Base-by-base conservation (phyloP, 352 stramenopile species). In the Thalassiosira mediterranea region DNA sequence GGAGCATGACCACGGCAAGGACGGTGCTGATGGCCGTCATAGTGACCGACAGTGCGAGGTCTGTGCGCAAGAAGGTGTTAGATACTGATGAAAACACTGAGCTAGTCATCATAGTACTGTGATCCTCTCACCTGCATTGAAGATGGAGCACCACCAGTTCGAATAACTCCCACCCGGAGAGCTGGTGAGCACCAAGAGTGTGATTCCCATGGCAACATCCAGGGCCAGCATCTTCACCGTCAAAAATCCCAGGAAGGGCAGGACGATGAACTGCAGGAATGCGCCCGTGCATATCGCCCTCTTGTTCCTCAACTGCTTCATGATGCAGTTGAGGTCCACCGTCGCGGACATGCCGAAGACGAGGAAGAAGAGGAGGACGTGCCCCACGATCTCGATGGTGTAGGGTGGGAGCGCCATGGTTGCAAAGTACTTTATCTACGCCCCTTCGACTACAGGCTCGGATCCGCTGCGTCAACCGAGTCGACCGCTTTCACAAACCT, bases 21-120 rank as follows among this genome's bases (percentile, higher is more conserved):
- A 93, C 38, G 10, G 89, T 93, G 1, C 79, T 91, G 32, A 93
- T 87, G 11, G 87, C 83, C 0, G 89, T 94, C 87, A 94, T 94
- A 32, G 87, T 87, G 0, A 94, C 89, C 29, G 58, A 84, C 1
- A 94, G 72, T 28, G 87, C 86, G 23, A 94, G 70, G n/a, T 81
- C 72, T 10, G 13, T 42, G 34, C 34, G 13, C 7, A 42, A 13
- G 54, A 77, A 72, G 89, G n/a, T 19, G 26, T 53, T 53, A 17
- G 46, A 53, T 19, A 53, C 26, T 17, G 8, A 53, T 90, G 62
- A 90, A 87, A n/a, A n/a, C n/a, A n/a, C n/a, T n/a, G n/a, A n/a
- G n/a, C n/a, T n/a, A n/a, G n/a, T n/a, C n/a, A n/a, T n/a, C n/a
- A n/a, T n/a, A n/a, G n/a, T n/a, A n/a, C n/a, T n/a, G n/a, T n/a